A percentile compares a stretch with the other conserved stretches of the same genome.
Evolutionary conservation across 371 early-diverging fungal species (phyloP).

Genomic region (Batkoa obscura): DNA sequence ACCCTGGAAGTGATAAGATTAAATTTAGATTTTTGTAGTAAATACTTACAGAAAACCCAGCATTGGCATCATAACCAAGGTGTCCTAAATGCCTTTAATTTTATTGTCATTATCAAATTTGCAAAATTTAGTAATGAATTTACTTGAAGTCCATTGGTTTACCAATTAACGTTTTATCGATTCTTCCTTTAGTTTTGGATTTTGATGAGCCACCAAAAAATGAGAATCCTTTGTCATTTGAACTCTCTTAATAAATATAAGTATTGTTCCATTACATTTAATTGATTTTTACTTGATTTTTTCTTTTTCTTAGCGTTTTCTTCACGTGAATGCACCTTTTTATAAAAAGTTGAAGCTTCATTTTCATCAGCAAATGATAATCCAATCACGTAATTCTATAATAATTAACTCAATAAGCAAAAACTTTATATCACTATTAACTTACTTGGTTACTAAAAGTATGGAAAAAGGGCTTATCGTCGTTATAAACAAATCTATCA

Average conservation of each 20-base stretch:
- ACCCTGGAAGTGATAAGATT: constrained; percentile 15
- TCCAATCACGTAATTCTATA: constrained; percentile 48
- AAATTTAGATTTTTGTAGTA: constrained; percentile 2
- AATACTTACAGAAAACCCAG: constrained; percentile 45
- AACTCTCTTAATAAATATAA: constrained; percentile 1
- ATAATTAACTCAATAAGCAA: background rate
- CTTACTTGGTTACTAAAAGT: constrained; percentile 65
- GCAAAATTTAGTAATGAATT: background rate
- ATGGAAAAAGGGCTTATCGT: constrained; percentile 62
- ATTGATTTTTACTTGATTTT: constrained; percentile 2
- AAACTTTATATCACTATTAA: background rate
- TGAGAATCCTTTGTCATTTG: constrained; percentile 11
- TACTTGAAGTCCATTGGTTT: constrained; percentile 55
- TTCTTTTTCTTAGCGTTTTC: constrained; percentile 3
- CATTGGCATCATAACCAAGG: constrained; percentile 57
- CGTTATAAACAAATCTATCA: constrained; percentile 45
- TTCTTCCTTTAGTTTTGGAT: constrained; percentile 19
- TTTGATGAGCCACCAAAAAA: constrained; percentile 16
- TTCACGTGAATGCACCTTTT: constrained; percentile 36
- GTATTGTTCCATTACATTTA: background rate
- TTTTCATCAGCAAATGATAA: constrained; percentile 71
- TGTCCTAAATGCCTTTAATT: constrained; percentile 43
- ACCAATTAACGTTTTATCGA: constrained; percentile 57
- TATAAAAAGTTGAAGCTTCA: constrained; percentile 58
- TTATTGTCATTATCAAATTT: too few species aligned